phyloP scores from a whole-genome alignment of 2,329 filamentous ascomycete species.

The Diaporthe capsici region DNA sequence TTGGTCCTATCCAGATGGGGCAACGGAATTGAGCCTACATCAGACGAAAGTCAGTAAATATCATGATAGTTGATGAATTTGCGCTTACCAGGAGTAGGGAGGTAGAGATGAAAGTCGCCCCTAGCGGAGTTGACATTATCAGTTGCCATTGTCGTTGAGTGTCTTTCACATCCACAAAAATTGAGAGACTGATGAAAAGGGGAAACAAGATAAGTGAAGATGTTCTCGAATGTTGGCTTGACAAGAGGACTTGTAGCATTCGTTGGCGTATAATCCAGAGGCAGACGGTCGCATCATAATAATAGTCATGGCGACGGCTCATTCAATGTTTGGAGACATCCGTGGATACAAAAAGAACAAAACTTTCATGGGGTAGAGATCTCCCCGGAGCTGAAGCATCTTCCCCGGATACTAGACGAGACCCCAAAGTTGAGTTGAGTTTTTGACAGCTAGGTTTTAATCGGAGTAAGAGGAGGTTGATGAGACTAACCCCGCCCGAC shows the following conservation, averaged over 20 bases:
- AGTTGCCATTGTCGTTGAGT: background rate
- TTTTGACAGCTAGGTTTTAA: background rate
- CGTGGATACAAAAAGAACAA: background rate
- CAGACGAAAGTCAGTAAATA: background rate
- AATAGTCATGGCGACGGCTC: no score
- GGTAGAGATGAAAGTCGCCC: background rate
- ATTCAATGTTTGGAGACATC: background rate
- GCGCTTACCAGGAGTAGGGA: background rate
- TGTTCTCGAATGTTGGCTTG: background rate
- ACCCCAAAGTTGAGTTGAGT: background rate
- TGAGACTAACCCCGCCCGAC: background rate
- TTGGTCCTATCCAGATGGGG: background rate
- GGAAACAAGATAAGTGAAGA: background rate
- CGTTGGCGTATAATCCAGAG: no score
- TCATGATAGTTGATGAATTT: background rate
- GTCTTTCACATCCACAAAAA: background rate
- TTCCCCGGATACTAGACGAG: background rate
- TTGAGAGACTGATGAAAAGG: background rate
- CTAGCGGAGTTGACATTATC: background rate
- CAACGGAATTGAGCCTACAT: background rate
- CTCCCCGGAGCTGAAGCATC: background rate
- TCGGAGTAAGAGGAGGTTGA: background rate
- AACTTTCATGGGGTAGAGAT: background rate
- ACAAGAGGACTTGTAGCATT: background rate
- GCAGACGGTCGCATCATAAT: background rate